phyloP scores from a whole-genome alignment of 2,329 filamentous ascomycete genomes.

The Trichoderma endophyticum region DNA sequence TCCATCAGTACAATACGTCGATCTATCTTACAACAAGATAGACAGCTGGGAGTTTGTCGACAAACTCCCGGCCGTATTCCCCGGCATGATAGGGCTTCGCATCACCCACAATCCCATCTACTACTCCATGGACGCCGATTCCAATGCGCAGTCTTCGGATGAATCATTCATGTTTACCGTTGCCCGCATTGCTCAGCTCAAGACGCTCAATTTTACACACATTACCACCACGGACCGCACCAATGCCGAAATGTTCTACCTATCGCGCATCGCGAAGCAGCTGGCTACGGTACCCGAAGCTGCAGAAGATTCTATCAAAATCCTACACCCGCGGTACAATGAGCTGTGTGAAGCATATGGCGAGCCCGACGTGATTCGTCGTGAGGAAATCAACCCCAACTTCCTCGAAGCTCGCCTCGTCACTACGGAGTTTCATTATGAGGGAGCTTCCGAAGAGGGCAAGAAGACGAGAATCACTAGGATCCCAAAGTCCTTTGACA shows the following conservation, averaged over 20 bases:
- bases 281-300: constrained; percentile 57
- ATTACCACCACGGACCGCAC: constrained; percentile 71
- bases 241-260: constrained; percentile 92
- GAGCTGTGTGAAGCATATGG: constrained; percentile 76
- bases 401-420: constrained; percentile 79
- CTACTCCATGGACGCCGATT: constrained; percentile 46
- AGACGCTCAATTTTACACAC: constrained; percentile 67
- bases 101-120: constrained; percentile 86
- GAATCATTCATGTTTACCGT: constrained; percentile 88
- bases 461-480: constrained; percentile 58
- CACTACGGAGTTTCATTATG: constrained; percentile 52
- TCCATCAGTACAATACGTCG: constrained; percentile 58
- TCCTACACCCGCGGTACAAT: constrained; percentile 66
- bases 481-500: constrained; percentile 74
- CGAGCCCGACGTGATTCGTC: constrained; percentile 61
- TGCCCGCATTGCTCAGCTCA: constrained; percentile 66
- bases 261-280: constrained; percentile 77
- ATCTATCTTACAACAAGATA: constrained; percentile 71
- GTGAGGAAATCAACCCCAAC: constrained; percentile 63
- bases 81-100: constrained; percentile 70
- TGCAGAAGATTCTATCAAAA: constrained; percentile 53
- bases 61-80: constrained; percentile 62
- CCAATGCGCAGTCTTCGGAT: constrained; percentile 57
- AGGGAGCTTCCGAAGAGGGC: constrained; percentile 22
- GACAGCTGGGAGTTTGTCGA: constrained; percentile 72